Evolutionary conservation across 257 asterid genomes (phyloP).

Genomic region (Salvia splendens): DNA sequence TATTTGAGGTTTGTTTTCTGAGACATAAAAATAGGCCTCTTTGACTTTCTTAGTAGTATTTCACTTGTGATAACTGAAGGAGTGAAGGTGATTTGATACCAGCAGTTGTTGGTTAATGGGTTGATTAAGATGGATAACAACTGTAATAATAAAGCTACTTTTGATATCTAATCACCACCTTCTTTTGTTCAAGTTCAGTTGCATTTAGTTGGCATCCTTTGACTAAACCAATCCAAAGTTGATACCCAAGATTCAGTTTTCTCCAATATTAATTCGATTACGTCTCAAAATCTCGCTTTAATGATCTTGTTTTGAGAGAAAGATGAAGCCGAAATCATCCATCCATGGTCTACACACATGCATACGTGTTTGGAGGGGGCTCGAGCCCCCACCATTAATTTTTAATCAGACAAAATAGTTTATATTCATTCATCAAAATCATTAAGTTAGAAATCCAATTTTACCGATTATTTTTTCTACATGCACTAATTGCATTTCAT

Average conservation of each 20-base stretch:
- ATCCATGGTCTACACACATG: not conserved
- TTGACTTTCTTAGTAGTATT: constrained; percentile 22
- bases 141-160: constrained; percentile 34
- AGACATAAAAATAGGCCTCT: constrained; percentile 33
- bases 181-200: constrained; percentile 30
- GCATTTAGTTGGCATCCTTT: constrained; percentile 49
- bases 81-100: constrained; percentile 10
- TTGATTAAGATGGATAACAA: constrained; percentile 40
- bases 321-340: not conserved
- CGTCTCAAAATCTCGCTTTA: constrained; percentile 16
- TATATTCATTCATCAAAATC: too few relatives aligned
- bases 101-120: constrained; percentile 35
- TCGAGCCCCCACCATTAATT: too few relatives aligned
- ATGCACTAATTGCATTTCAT: too few relatives aligned
- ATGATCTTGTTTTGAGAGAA: not conserved
- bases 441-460: too few relatives aligned
- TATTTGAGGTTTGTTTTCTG: constrained; percentile 23
- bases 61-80: constrained; percentile 1
- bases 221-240: constrained; percentile 13
- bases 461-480: too few relatives aligned
- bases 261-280: not conserved
- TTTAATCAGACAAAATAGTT: too few relatives aligned
- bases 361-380: too few relatives aligned
- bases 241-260: constrained; percentile 4
- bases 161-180: constrained; percentile 22